Base-by-base conservation (phyloP, 768 basidiomycete genomes). In the Psilocybe cubensis region DNA sequence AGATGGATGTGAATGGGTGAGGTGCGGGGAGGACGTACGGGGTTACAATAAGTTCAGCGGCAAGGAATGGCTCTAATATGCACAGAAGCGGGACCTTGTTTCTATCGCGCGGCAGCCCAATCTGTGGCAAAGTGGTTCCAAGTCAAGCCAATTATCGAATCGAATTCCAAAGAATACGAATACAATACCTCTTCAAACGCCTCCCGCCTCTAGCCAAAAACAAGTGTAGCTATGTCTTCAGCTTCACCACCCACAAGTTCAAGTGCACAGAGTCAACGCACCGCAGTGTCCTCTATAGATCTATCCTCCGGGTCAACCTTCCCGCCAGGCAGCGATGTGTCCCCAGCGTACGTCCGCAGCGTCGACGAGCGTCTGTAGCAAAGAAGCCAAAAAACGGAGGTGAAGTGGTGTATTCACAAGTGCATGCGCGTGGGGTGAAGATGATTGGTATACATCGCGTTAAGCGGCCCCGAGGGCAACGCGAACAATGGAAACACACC, bases 271-370 rank as follows among this genome's bases (percentile, higher is more conserved):
- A 5, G 3, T 43, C 18, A 17, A 76, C 86, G 64, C 68, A 94
- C 92, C 18, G 93, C 94, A 2, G 93, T 88, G 58, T 90, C 89
- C 66, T 95, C 94, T 2, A 87, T 74, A 38, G 82, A 84, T 60
- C 64, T 68, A 68, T 96, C 94, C 38, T 74, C 77, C 2, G 76
- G 74, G 14, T 96, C 94, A 6, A 87, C 80, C 67, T 87, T 92
- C 0, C 94, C 94, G 5, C 94, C 94, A 0, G 94, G 94, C 4
- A 96, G 73, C 1, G 92, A 89, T 0, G 94, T 96, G 68, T 96
- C 94, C 0, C 92, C 92, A 0, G 94, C 90, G 64, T 91, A 96
- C 8, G 87, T 80, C 33, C 85, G 77, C 63, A 96, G 74, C 3
- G 83, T 83, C 0, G 87, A 79, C 1, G 93, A 86, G 2, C 94